These are phyloP conservation scores for Helminthosporium solani DNA, from an alignment of 2,329 filamentous ascomycete genomes.

Conservation along the genomic window DNA sequence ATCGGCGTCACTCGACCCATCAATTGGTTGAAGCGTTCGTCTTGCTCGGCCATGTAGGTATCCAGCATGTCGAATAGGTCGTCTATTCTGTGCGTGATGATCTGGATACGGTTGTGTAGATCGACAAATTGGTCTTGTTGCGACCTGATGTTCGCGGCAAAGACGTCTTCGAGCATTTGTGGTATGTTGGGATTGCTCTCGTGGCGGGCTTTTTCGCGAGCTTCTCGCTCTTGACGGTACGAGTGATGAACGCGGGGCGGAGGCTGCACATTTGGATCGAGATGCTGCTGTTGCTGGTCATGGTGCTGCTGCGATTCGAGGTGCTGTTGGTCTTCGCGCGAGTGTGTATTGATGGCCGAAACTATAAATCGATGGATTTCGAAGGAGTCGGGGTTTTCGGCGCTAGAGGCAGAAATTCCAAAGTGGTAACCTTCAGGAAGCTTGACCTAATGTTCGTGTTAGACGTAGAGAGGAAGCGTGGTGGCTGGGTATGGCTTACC, in stretches of 20 bases:
- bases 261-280: conserved; percentile 22
- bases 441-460: conserved; percentile 54
- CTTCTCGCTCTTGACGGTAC: conserved; percentile 22
- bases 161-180: conserved; percentile 45
- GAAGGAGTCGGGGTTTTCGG: conserved; percentile 91
- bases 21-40: conserved; percentile 60
- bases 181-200: conserved; percentile 26
- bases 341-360: conserved; percentile 51
- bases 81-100: conserved; percentile 67
- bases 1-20: conserved; percentile 32
- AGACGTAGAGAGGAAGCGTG: neutral
- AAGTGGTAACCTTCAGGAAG: conserved; percentile 81
- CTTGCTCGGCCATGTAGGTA: conserved; percentile 52
- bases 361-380: conserved; percentile 87
- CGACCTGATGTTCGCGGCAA: conserved; percentile 48
- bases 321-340: conserved; percentile 35
- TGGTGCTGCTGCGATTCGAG: conserved; percentile 16
- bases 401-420: conserved; percentile 82
- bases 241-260: conserved; percentile 9
- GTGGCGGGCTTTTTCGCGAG: conserved; percentile 24
- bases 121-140: conserved; percentile 71
- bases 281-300: conserved; percentile 34
- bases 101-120: conserved; percentile 79
- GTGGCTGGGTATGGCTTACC: conserved; percentile 33
- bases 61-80: conserved; percentile 61